A percentile compares a stretch with the other conserved stretches of the same genome.
Conservation (phyloP, 345 rosid genomes). For the Gossypium thurberi region DNA sequence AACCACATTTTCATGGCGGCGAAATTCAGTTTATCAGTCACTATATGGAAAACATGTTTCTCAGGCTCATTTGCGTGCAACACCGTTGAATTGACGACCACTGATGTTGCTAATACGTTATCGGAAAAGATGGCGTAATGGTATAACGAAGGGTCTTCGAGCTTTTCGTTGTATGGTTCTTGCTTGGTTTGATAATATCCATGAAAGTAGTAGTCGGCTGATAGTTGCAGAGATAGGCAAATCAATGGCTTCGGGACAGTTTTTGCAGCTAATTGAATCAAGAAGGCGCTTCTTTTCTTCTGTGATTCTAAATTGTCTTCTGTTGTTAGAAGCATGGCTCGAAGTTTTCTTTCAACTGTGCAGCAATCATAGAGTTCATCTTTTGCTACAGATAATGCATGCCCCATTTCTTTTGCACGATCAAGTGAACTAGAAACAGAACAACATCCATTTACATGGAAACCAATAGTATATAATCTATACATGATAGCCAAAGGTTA, state of each 20-base stretch:
- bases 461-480: not conserved
- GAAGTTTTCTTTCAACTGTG: slow-evolving; percentile 60
- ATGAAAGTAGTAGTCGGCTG: slow-evolving; percentile 61
- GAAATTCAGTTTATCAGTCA: slow-evolving; percentile 76
- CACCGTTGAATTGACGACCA: slow-evolving; percentile 85
- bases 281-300: slow-evolving; percentile 79
- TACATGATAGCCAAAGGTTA: too few relatives aligned
- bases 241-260: slow-evolving; percentile 82
- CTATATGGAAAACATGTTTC: slow-evolving; percentile 89
- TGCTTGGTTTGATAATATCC: slow-evolving; percentile 38
- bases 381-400: slow-evolving; percentile 72
- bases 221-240: slow-evolving; percentile 81
- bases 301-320: slow-evolving; percentile 52
- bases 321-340: slow-evolving; percentile 77
- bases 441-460: slow-evolving; percentile 15
- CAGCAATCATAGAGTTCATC: slow-evolving; percentile 72
- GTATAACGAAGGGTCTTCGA: slow-evolving; percentile 71
- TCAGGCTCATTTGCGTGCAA: slow-evolving; percentile 62
- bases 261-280: slow-evolving; percentile 96
- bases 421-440: slow-evolving; percentile 61
- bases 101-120: slow-evolving; percentile 90
- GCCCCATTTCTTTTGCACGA: slow-evolving; percentile 87
- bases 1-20: slow-evolving; percentile 89
- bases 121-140: slow-evolving; percentile 97
- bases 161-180: slow-evolving; percentile 34